Conservation (phyloP, 148 eudicot genomes). For the Silene uniflora region DNA sequence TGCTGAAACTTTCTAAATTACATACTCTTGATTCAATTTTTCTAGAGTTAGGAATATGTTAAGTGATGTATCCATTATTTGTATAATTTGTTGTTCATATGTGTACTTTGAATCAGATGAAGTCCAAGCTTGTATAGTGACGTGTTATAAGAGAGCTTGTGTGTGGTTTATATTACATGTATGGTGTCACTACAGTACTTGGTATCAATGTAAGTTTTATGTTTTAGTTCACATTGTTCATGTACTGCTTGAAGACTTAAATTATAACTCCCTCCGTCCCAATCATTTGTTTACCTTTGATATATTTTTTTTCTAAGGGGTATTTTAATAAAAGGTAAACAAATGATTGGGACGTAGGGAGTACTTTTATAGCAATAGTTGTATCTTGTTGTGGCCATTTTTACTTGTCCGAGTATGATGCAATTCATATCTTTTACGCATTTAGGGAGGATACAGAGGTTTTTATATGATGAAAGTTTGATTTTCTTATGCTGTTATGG, state of each 20-base stretch:
- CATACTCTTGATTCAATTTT: neutral
- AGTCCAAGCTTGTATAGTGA: constrained; percentile 51
- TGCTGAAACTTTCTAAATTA: neutral
- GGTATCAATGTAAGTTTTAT: constrained; percentile 46
- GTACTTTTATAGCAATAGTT: no score
- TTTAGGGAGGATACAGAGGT: constrained; percentile 87
- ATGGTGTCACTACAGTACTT: constrained; percentile 42
- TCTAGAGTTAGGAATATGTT: neutral
- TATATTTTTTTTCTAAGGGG: no score
- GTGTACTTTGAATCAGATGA: constrained; percentile 50
- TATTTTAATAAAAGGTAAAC: no score
- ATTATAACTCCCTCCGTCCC: no score
- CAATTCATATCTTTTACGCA: neutral
- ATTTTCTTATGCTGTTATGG: no score
- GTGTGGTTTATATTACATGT: constrained; percentile 50
- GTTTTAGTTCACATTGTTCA: neutral
- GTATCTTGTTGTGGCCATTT: no score
- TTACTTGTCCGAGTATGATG: no score
- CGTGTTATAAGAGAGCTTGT: constrained; percentile 52
- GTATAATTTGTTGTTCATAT: constrained; percentile 16
- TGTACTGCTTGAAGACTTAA: no score
- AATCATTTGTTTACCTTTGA: no score
- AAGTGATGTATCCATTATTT: neutral
- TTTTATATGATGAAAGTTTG: no score
- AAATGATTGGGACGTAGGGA: no score